A percentile compares a stretch with the other conserved stretches of the same genome.
Conservation (phyloP, 2,329 filamentous ascomycete species). For the Kalmusia sp. region DNA sequence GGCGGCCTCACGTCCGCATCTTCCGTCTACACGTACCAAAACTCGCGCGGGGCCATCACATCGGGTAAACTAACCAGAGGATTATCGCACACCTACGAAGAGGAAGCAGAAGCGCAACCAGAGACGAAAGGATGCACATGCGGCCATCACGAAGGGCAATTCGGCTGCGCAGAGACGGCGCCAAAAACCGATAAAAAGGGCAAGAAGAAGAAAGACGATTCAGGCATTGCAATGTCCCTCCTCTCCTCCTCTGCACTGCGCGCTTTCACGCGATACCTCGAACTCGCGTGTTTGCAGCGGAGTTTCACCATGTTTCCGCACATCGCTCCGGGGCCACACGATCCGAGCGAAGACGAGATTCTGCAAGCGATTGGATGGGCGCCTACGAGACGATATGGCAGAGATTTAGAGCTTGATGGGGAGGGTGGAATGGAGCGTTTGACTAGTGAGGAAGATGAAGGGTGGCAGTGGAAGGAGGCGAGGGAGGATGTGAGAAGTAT, state of each 20-base stretch:
- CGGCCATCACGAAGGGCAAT: constrained; percentile 20
- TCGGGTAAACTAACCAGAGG: constrained; percentile 50
- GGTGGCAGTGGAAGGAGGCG: constrained; percentile 51
- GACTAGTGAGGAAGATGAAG: constrained; percentile 46
- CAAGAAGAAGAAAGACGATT: constrained; percentile 26
- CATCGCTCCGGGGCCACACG: constrained; percentile 21
- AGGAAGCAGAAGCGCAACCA: background rate
- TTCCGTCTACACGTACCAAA: constrained; percentile 47
- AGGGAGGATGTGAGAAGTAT: constrained; percentile 50
- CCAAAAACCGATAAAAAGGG: constrained; percentile 24
- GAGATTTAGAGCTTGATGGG: constrained; percentile 46
- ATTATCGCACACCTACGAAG: constrained; percentile 23
- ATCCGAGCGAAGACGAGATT: constrained; percentile 47
- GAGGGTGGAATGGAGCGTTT: constrained; percentile 18
- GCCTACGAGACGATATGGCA: constrained; percentile 39
- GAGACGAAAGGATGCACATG: constrained; percentile 20
- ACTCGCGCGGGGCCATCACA: constrained; percentile 55
- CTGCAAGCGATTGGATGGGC: constrained; percentile 54
- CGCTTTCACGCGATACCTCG: constrained; percentile 48
- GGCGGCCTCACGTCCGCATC: constrained; percentile 47
- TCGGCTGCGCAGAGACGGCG: constrained; percentile 10
- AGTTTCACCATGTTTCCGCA: constrained; percentile 46
- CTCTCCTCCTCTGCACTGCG: constrained; percentile 44
- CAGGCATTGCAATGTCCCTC: constrained; percentile 45
- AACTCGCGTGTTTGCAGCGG: constrained; percentile 46